Base-by-base conservation (phyloP, 768 basidiomycete species). In the Lyophyllum shimeji region DNA sequence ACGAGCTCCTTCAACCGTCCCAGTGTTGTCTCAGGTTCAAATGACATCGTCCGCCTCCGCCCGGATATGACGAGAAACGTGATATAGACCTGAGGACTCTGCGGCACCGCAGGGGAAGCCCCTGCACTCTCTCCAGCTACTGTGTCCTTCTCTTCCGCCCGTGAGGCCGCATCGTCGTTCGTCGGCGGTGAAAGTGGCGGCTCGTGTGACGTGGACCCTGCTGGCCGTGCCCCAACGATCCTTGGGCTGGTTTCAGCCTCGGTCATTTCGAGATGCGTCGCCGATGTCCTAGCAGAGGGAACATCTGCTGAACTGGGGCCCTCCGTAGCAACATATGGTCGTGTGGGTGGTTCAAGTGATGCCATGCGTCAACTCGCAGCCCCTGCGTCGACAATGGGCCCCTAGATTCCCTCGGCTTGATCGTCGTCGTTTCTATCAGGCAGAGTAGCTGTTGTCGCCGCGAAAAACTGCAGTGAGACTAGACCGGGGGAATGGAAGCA, bases 1-100 rank as follows among this genome's bases (percentile, higher is more conserved):
- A 86, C 82, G 46, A 93, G 79, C 72, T 93, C 90, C 70, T 92
- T 92, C 25, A 90, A 86, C 61, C 90, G 77, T 17, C 87, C 88
- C 29, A 92, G 74, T 0, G 88, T 87, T 20, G 82, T 87, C 60
- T 83, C 82, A 12, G 89, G 88, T 25, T 89, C 87, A 60, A 93
- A 93, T 0, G 79, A 73, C 82, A 91, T 89, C 0, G 84, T 82
- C 59, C 85, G 76, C 58, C 89, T 75, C 40, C 78, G 72, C 0
- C 90, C 89, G 0, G 87, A 84, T 24, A 90, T 80, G 48, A 90
- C 76, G 43, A 93, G 74, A 68, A 93, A 90, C 0, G 87, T 89
- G 42, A 93, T 64, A 23, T 79, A 78, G 2, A 82, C 80, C 67
- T 87, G 85, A 0, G 86, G 85, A 7, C 76, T 82, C 60, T 84